phyloP scores from a whole-genome alignment of 108 stramenopile species.

The Nitzschia sp. region DNA sequence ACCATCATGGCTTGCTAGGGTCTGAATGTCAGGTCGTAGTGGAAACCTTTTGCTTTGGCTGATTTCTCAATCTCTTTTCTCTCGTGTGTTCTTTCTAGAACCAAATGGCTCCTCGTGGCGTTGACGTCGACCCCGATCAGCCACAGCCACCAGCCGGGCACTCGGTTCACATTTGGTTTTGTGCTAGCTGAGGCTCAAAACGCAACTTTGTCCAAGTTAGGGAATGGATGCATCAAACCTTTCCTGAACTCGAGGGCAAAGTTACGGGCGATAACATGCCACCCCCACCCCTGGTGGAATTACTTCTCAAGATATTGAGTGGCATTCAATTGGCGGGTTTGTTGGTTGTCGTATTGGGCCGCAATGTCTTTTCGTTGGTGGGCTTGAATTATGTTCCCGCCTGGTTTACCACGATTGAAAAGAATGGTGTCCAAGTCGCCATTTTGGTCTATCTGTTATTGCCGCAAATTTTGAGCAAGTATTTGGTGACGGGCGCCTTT shows the following conservation, averaged over 20 bases:
- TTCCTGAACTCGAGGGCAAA: conserved; percentile 61
- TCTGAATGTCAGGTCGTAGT: no score
- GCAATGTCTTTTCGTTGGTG: conserved; percentile 44
- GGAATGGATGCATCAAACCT: conserved; percentile 65
- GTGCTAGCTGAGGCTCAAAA: conserved; percentile 81
- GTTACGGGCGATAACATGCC: conserved; percentile 74
- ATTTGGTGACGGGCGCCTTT: conserved; percentile 75
- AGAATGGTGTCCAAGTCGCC: conserved; percentile 54
- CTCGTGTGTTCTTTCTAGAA: neutral
- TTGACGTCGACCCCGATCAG: neutral
- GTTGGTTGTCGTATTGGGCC: conserved; percentile 55
- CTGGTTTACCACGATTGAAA: conserved; percentile 41
- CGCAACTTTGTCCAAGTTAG: conserved; percentile 76
- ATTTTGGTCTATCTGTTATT: conserved; percentile 60
- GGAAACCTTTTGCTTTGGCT: no score
- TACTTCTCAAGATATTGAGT: conserved; percentile 37
- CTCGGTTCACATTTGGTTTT: conserved; percentile 48
- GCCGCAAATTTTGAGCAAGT: conserved; percentile 50
- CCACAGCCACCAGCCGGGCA: conserved; percentile 3
- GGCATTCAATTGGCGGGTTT: conserved; percentile 52
- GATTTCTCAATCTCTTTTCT: no score
- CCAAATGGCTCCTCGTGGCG: neutral
- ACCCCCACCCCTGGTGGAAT: conserved; percentile 49
- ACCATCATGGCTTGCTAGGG: no score
- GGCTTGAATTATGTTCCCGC: conserved; percentile 34